These are phyloP conservation scores for Hortaea werneckii DNA, from an alignment of 2,329 filamentous ascomycete species.

Conservation along the genomic window DNA sequence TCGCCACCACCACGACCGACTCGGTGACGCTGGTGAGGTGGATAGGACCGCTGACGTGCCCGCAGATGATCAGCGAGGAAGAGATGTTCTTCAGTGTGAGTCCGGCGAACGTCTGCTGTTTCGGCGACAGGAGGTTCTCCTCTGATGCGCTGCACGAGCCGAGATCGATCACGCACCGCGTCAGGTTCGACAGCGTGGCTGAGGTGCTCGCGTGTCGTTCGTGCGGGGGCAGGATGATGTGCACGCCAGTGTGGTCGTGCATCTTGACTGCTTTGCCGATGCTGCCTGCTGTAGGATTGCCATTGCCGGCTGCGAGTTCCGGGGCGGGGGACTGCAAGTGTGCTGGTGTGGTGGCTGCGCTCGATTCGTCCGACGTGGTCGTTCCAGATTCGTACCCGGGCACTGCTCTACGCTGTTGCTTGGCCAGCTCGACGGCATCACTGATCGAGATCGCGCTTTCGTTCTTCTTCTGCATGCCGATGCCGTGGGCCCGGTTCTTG, in stretches of 20 bases:
- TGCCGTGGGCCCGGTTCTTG: slow-evolving; percentile 33
- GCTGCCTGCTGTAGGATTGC: slow-evolving; percentile 41
- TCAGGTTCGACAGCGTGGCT: slow-evolving; percentile 60
- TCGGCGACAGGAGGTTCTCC: background rate
- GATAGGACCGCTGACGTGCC: slow-evolving; percentile 66
- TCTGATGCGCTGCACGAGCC: background rate
- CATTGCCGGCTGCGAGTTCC: slow-evolving; percentile 7
- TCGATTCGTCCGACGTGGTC: slow-evolving; percentile 28
- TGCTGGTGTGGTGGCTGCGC: slow-evolving; percentile 30
- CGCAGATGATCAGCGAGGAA: slow-evolving; percentile 64
- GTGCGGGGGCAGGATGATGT: slow-evolving; percentile 66
- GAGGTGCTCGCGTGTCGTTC: slow-evolving; percentile 59
- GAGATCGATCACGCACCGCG: slow-evolving; percentile 69
- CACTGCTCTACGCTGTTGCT: slow-evolving; percentile 34
- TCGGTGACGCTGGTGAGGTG: slow-evolving; percentile 69
- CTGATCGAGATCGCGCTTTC: slow-evolving; percentile 42
- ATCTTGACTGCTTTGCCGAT: slow-evolving; percentile 51
- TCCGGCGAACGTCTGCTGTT: slow-evolving; percentile 56
- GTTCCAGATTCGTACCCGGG: slow-evolving; percentile 30
- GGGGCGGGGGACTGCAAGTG: slow-evolving; percentile 14
- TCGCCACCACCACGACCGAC: slow-evolving; percentile 66
- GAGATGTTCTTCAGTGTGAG: slow-evolving; percentile 59
- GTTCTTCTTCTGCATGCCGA: slow-evolving; percentile 20
- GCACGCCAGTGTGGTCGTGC: slow-evolving; percentile 51
- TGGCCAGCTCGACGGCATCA: slow-evolving; percentile 46